A percentile compares a stretch with the other conserved stretches of the same genome.
phyloP scores from a whole-genome alignment of 108 stramenopile genomes.

The Nitzschia sp. region DNA sequence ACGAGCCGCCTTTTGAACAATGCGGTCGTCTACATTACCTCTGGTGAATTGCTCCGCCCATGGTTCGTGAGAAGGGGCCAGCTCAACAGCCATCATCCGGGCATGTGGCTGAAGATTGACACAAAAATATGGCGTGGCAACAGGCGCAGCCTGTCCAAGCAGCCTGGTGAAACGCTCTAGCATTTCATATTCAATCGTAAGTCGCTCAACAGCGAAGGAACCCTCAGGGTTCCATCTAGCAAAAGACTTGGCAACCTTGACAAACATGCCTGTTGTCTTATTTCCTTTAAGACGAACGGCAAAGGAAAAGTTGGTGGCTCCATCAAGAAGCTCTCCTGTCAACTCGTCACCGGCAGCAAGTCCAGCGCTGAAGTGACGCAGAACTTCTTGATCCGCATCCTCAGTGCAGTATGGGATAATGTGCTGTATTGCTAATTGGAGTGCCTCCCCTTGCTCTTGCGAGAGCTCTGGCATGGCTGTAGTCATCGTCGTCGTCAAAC shows the following conservation, averaged over 20 bases:
- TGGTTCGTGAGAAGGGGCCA: constrained; percentile 36
- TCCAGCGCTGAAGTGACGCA: constrained; percentile 16
- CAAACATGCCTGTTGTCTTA: constrained; percentile 19
- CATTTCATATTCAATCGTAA: constrained; percentile 23
- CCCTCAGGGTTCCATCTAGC: constrained; percentile 35
- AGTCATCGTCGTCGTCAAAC: background rate
- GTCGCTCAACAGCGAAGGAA: constrained; percentile 14
- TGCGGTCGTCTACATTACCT: constrained; percentile 47
- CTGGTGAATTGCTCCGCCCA: constrained; percentile 48
- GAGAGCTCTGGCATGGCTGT: background rate
- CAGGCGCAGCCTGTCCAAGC: constrained; percentile 12
- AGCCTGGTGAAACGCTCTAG: constrained; percentile 21
- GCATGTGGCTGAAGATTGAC: constrained; percentile 30
- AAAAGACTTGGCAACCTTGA: constrained; percentile 31
- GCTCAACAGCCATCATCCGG: constrained; percentile 41
- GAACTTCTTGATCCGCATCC: constrained; percentile 20
- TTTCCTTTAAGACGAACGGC: constrained; percentile 19
- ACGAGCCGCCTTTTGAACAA: constrained; percentile 43
- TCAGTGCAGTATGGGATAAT: constrained; percentile 15
- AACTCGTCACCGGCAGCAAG: constrained; percentile 9
- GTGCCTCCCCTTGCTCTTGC: constrained; percentile 5
- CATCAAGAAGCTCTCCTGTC: constrained; percentile 17
- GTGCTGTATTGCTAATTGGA: constrained; percentile 14
- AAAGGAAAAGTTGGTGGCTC: constrained; percentile 38
- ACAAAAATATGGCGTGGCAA: constrained; percentile 31